A percentile compares a stretch with the other conserved stretches of the same genome.
Conservation (phyloP, 2,329 filamentous ascomycete genomes). For the Delphinella strobiligena region DNA sequence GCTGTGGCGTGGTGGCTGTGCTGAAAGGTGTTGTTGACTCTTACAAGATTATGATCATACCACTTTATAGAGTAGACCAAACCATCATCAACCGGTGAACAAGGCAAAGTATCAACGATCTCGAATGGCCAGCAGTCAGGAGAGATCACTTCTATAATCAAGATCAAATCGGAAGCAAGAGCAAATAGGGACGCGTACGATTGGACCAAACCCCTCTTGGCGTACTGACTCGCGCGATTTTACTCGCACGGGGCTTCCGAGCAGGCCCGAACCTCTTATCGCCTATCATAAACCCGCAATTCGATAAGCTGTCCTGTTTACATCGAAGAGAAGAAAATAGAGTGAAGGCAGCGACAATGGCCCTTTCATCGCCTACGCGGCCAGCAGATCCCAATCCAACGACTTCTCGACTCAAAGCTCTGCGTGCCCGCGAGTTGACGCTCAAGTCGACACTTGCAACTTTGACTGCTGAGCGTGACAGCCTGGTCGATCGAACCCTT, state of each 20-base stretch:
- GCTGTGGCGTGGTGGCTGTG: no score
- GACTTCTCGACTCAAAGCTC: conserved; percentile 10
- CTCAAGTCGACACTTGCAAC: conserved; percentile 37
- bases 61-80: no score
- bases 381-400: neutral
- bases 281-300: neutral
- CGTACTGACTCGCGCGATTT: neutral
- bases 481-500: conserved; percentile 16
- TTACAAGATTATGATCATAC: no score
- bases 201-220: neutral
- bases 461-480: conserved; percentile 31
- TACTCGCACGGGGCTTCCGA: neutral
- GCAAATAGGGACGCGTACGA: neutral
- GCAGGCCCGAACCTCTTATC: neutral
- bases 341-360: neutral
- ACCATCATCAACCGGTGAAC: no score
- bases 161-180: neutral
- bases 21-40: no score
- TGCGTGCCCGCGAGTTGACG: conserved; percentile 18
- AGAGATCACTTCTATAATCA: no score
- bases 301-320: no score
- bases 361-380: neutral
- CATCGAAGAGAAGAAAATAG: no score
- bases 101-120: no score
- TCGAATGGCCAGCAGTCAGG: no score